These are phyloP conservation scores for Isatis tinctoria DNA, from an alignment of 345 rosid genomes.

Conservation along the genomic window DNA sequence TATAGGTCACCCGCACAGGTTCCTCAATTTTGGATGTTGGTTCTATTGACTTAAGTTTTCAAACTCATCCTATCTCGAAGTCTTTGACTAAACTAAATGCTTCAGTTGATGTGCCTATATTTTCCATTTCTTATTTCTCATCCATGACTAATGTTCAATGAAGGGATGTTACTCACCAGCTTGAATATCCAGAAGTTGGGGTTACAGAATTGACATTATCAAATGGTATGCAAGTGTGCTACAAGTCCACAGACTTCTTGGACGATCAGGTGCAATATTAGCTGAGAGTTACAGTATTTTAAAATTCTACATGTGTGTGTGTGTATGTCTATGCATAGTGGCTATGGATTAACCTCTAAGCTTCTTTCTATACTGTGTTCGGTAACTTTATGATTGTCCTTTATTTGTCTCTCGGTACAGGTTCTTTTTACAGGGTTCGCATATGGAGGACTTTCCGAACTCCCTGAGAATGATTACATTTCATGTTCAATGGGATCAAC, in stretches of 20 bases:
- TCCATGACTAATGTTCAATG: slow-evolving; percentile 26
- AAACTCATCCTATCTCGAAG: background rate
- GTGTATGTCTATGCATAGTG: slow-evolving; percentile 4
- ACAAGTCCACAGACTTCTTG: slow-evolving; percentile 77
- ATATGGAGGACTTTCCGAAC: slow-evolving; percentile 92
- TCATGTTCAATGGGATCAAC: slow-evolving; percentile 86
- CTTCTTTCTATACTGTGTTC: slow-evolving; percentile 1
- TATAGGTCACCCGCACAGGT: background rate
- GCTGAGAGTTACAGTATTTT: background rate
- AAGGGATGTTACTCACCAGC: slow-evolving; percentile 55
- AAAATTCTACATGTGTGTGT: background rate
- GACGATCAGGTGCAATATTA: slow-evolving; percentile 74
- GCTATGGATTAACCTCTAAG: background rate
- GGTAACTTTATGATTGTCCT: slow-evolving; percentile 9
- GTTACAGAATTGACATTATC: slow-evolving; percentile 79
- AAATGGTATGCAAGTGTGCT: slow-evolving; percentile 84
- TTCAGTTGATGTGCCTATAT: background rate
- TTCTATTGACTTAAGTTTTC: slow-evolving; percentile 8
- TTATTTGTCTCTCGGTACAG: slow-evolving; percentile 37
- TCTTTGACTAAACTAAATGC: background rate
- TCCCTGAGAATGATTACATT: slow-evolving; percentile 68
- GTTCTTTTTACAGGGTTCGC: slow-evolving; percentile 90
- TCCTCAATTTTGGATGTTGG: slow-evolving; percentile 10
- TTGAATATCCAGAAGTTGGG: slow-evolving; percentile 63
- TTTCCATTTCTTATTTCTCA: slow-evolving; percentile 17